A percentile compares a stretch with the other conserved stretches of the same genome.
These are phyloP conservation scores for Magnolia sinica DNA, from an alignment of 164 flowering plant genomes.

Conservation along the genomic window DNA sequence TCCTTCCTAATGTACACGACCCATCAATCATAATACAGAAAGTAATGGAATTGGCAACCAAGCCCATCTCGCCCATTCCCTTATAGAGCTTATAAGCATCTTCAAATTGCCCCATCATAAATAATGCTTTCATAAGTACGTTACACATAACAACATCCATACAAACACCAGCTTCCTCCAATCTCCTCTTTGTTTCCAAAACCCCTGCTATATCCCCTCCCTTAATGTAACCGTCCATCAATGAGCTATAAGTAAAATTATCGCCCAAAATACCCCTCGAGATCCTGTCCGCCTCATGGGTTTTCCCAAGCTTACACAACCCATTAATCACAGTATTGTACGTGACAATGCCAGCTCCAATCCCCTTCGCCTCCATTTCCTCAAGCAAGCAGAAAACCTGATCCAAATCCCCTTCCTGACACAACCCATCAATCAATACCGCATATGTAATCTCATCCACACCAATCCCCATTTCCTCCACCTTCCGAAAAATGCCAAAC, in stretches of 20 bases:
- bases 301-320: constrained; percentile 61
- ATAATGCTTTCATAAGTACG: constrained; percentile 65
- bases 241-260: constrained; percentile 50
- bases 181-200: constrained; percentile 46
- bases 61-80: constrained; percentile 41
- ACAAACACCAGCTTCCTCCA: constrained; percentile 48
- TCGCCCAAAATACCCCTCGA: constrained; percentile 48
- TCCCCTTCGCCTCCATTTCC: constrained; percentile 64
- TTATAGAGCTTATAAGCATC: constrained; percentile 52
- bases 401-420: constrained; percentile 51
- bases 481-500: constrained; percentile 38
- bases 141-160: constrained; percentile 68
- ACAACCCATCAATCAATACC: constrained; percentile 61
- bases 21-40: constrained; percentile 69
- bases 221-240: constrained; percentile 58
- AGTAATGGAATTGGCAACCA: constrained; percentile 55
- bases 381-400: constrained; percentile 48
- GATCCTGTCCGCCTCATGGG: constrained; percentile 51
- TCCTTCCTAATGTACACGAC: constrained; percentile 49
- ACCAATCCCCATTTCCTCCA: constrained; percentile 43
- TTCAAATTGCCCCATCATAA: constrained; percentile 57
- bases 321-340: constrained; percentile 75
- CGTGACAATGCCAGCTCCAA: constrained; percentile 47
- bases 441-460: constrained; percentile 68
- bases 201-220: constrained; percentile 45